These are phyloP conservation scores for Lithospermum erythrorhizon DNA, from an alignment of 257 asterid genomes.

Conservation along the genomic window DNA sequence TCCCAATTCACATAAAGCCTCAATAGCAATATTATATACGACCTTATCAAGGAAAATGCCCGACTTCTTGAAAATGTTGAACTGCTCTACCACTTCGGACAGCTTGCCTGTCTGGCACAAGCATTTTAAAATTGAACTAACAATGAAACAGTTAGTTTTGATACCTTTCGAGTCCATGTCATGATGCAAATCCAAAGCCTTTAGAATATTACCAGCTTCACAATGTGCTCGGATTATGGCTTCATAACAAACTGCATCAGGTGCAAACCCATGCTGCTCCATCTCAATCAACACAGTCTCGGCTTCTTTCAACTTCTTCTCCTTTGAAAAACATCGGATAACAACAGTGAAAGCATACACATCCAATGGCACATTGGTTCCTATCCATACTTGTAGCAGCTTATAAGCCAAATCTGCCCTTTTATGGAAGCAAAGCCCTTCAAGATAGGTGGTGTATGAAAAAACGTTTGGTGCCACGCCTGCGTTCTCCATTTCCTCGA, in stretches of 20 bases:
- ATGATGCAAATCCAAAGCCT: constrained; percentile 37
- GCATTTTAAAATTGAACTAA: constrained; percentile 58
- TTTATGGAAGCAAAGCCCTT: constrained; percentile 52
- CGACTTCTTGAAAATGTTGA: constrained; percentile 27
- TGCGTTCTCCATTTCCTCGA: constrained; percentile 51
- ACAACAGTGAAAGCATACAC: constrained; percentile 37
- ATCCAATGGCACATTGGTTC: constrained; percentile 22
- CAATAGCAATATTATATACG: constrained; percentile 49
- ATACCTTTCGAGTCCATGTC: constrained; percentile 56
- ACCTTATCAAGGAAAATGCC: constrained; percentile 57
- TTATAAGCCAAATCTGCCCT: constrained; percentile 30
- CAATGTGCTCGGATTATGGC: constrained; percentile 53
- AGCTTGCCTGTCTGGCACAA: constrained; percentile 52
- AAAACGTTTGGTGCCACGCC: constrained; percentile 46
- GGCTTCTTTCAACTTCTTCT: constrained; percentile 45
- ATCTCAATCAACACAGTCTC: constrained; percentile 40
- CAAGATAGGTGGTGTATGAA: constrained; percentile 34
- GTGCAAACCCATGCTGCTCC: constrained; percentile 43
- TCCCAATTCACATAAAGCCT: constrained; percentile 56
- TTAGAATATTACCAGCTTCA: constrained; percentile 36
- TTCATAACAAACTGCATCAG: constrained; percentile 30
- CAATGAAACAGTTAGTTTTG: constrained; percentile 41
- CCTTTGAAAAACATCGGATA: constrained; percentile 49
- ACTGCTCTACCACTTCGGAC: constrained; percentile 36
- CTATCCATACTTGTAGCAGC: constrained; percentile 24